Evolutionary conservation across 2,329 filamentous ascomycete genomes (phyloP), one percentile per base, ranked within the genome.

Genomic region (Alternaria ethzedia): DNA sequence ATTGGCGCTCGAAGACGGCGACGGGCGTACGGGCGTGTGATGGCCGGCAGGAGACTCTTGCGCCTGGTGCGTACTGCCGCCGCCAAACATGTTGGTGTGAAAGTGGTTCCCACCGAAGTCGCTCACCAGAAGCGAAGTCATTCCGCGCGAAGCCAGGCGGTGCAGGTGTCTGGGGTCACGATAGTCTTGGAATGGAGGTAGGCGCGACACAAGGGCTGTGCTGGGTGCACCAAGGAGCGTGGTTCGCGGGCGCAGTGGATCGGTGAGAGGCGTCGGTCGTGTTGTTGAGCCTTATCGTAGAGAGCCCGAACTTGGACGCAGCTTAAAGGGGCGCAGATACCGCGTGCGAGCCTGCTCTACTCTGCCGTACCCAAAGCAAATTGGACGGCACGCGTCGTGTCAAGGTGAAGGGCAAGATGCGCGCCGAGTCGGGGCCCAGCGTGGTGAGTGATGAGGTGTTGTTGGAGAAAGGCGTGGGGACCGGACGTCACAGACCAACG

Each of bases 101-200:
- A 91, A 90, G 82, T 89, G 87, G 82, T 93, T 89, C 80, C 91
- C 87, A 82, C 89, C 88, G 83, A 89, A 89, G 84, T 95, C 92
- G 82, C 83, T 84, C 73, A 88, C 80, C 75, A 88, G 82, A 71
- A 88, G 81, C 78, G 86, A 87, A 83, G 86, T 86, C 87, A 89
- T 89, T 79, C 83, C 86, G 81, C 80, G 74, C 80, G 74, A 68
- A 68, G 57, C 66, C 73, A 70, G 61, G 59, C 59, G 45, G 59
- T 25, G 60, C 52, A 64, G 54, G 52, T 44, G 58, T 41, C 56
- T 64, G 44, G 47, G 15, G 58, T 52, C 46, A 47, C 17, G 46
- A 51, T 15, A 11, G 54, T 59, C 65, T 45, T 52, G 52, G 17
- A 43, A 41, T 25, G 26, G 30, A 58, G 59, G 57, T 58, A 64